Conservation (phyloP, 805 yeast genomes). For the Saccharomycopsis sp. region DNA sequence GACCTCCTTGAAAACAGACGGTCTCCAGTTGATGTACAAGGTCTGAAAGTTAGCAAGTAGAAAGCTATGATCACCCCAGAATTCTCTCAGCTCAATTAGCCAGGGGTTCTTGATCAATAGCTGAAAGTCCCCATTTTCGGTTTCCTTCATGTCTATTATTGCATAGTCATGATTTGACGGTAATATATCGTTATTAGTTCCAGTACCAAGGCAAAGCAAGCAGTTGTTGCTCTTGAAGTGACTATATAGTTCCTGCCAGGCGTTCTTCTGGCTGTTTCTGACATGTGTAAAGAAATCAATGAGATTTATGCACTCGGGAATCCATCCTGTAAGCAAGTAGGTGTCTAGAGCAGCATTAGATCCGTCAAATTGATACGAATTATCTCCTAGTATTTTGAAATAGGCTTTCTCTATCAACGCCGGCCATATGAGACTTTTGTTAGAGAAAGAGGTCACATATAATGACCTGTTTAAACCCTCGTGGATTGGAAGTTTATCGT, state of each 20-base stretch:
- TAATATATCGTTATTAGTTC: constrained; percentile 31
- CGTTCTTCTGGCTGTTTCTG: constrained; percentile 19
- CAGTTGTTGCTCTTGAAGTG: constrained; percentile 33
- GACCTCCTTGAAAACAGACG: constrained; percentile 26
- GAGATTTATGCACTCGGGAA: constrained; percentile 51
- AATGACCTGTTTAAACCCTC: not conserved
- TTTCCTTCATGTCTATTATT: constrained; percentile 34
- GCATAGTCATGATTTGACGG: constrained; percentile 68
- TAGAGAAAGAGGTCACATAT: constrained; percentile 9
- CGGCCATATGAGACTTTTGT: constrained; percentile 45
- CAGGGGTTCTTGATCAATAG: constrained; percentile 44
- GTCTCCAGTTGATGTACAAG: constrained; percentile 65
- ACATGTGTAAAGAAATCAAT: constrained; percentile 29
- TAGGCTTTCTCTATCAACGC: constrained; percentile 75
- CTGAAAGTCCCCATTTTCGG: constrained; percentile 18
- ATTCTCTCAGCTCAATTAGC: constrained; percentile 23
- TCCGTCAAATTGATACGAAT: constrained; percentile 59
- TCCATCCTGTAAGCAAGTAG: constrained; percentile 59
- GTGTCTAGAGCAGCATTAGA: constrained; percentile 73
- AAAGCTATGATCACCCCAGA: constrained; percentile 26
- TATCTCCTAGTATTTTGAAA: constrained; percentile 45
- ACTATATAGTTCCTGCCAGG: constrained; percentile 32
- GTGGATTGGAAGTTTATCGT: constrained; percentile 16
- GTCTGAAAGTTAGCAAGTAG: constrained; percentile 37
- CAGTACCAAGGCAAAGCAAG: constrained; percentile 66